Percentiles rank a stretch among this genome's conserved stretches.
These are phyloP conservation scores for Phytopythium ostracodes DNA, from an alignment of 352 stramenopile species.

Conservation along the genomic window DNA sequence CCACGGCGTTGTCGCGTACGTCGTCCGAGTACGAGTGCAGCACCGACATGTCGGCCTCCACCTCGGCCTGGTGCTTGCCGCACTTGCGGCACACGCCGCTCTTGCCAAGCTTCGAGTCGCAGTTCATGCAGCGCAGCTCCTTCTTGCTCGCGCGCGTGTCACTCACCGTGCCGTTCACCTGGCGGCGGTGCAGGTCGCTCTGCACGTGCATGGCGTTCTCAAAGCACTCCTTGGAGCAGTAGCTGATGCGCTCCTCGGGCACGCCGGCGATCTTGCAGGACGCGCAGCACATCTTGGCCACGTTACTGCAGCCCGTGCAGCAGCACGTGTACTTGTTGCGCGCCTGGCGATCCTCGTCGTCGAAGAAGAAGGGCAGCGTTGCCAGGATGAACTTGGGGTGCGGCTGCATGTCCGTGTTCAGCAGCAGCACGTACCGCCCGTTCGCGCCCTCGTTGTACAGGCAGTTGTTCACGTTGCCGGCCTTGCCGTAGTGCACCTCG, in stretches of 20 bases:
- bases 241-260: slow-evolving; percentile 80
- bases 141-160: slow-evolving; percentile 71
- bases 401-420: slow-evolving; percentile 86
- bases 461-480: slow-evolving; percentile 89
- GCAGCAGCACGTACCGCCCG: slow-evolving; percentile 71
- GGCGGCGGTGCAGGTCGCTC: slow-evolving; percentile 71
- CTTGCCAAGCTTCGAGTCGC: slow-evolving; percentile 68
- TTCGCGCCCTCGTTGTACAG: slow-evolving; percentile 86
- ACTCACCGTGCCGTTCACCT: slow-evolving; percentile 77
- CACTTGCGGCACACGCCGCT: slow-evolving; percentile 74
- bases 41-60: slow-evolving; percentile 43
- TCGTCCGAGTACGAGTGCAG: slow-evolving; percentile 81
- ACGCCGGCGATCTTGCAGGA: slow-evolving; percentile 84
- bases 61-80: slow-evolving; percentile 54
- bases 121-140: slow-evolving; percentile 71
- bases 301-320: slow-evolving; percentile 67
- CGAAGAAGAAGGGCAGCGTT: slow-evolving; percentile 85
- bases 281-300: slow-evolving; percentile 81
- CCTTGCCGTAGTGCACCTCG: slow-evolving; percentile 73
- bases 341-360: slow-evolving; percentile 70
- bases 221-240: slow-evolving; percentile 87
- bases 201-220: slow-evolving; percentile 79
- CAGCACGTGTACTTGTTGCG: slow-evolving; percentile 84
- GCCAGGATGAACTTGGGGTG: slow-evolving; percentile 82
- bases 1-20: slow-evolving; percentile 73